Evolutionary conservation across 140 eudicot genomes (phyloP), one percentile per base, ranked within the genome.

Genomic region (Bidens hawaiensis): DNA sequence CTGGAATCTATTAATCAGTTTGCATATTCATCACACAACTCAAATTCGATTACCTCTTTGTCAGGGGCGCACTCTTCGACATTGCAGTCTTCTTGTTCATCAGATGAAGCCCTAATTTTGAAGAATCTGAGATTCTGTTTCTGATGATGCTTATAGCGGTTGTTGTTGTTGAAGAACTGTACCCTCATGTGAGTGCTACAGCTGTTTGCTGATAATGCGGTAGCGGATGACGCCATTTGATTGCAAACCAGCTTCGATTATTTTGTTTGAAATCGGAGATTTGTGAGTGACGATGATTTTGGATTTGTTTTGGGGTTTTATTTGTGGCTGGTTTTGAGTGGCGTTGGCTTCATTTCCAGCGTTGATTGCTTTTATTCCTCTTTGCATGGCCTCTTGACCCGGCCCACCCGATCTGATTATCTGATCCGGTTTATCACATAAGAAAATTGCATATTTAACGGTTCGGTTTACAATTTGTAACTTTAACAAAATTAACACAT

Each of bases 1-100:
- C n/a, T n/a, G n/a, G n/a, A n/a, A n/a, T n/a, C n/a, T n/a, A n/a
- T n/a, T n/a, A n/a, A n/a, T n/a, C n/a, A n/a, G n/a, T n/a, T n/a
- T n/a, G n/a, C n/a, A n/a, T n/a, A n/a, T n/a, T n/a, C n/a, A n/a
- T n/a, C n/a, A n/a, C n/a, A n/a, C n/a, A n/a, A n/a, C n/a, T n/a
- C n/a, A n/a, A n/a, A n/a, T n/a, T n/a, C n/a, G n/a, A n/a, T 19
- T 45, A 90, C 97, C 96, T 90, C 97, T 73, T 90, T 90, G 13
- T 90, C 97, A 46, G 97, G 96, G 49, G 97, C 97, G 61, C 97
- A 90, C 74, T 90, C 97, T 83, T 86, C 97, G 26, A 36, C 80
- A 64, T 90, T 90, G 75, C 97, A 90, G 27, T 86, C 97, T 0
- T 74, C 84, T n/a, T 79, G 60, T 2, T 84, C 84, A 34, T 57